Percentiles rank a stretch among this genome's conserved stretches.
phyloP scores from a whole-genome alignment of 1,284 basidiomycete species.

The Leccinum pallidistipes region DNA sequence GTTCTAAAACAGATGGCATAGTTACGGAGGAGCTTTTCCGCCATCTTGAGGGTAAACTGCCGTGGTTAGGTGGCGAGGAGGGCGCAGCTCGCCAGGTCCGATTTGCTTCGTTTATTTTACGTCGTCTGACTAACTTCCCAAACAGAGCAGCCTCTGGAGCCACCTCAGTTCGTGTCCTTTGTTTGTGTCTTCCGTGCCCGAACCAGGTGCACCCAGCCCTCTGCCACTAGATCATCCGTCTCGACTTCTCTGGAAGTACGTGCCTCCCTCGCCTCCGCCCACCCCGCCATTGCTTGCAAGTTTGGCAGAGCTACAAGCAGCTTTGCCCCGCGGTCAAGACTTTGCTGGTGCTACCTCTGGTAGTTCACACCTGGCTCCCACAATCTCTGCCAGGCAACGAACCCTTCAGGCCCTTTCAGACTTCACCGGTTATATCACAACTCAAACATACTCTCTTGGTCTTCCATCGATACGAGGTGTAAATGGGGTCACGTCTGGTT shows the following conservation, averaged over 20 bases:
- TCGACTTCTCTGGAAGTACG: constrained; percentile 53
- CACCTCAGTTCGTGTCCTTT: constrained; percentile 53
- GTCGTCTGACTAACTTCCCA: constrained; percentile 1
- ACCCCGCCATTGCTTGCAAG: constrained; percentile 49
- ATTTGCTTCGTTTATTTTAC: not conserved
- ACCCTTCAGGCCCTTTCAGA: constrained; percentile 49
- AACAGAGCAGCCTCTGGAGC: constrained; percentile 59
- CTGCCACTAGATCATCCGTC: constrained; percentile 27
- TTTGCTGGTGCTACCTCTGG: constrained; percentile 35
- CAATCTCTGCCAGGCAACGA: constrained; percentile 39
- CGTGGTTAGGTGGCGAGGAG: constrained; percentile 50
- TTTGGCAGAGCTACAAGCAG: constrained; percentile 44
- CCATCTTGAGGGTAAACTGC: constrained; percentile 53
- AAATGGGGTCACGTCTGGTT: constrained; percentile 5
- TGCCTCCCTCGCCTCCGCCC: constrained; percentile 38
- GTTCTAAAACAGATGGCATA: constrained; percentile 40
- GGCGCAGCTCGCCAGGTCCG: constrained; percentile 54
- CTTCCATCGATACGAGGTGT: constrained; percentile 18
- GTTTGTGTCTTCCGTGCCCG: constrained; percentile 39
- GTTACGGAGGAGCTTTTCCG: constrained; percentile 61
- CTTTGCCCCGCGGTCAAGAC: constrained; percentile 39
- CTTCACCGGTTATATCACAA: constrained; percentile 54
- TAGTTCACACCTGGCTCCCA: constrained; percentile 22
- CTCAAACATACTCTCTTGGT: constrained; percentile 44
- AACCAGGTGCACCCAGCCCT: constrained; percentile 9